Evolutionary conservation across 139 green algal species (phyloP).

Genomic region (Gonium pectorale): DNA sequence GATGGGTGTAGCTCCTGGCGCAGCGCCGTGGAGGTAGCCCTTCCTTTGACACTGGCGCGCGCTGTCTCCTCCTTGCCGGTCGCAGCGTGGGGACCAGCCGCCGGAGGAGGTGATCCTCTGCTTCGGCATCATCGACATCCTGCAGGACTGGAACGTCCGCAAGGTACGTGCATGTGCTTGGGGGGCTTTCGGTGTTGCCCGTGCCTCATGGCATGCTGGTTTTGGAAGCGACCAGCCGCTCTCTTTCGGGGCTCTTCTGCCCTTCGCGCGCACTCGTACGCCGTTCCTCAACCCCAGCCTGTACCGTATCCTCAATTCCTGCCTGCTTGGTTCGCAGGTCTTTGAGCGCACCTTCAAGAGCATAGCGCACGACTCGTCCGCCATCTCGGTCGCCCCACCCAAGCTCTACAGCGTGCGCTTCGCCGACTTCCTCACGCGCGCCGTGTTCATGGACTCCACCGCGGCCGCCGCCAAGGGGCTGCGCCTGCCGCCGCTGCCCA

Average conservation of each 20-base stretch:
- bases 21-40: too few species aligned
- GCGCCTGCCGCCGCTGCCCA: not conserved
- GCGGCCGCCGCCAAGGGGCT: not conserved
- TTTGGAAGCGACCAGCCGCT: too few species aligned
- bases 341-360: constrained; percentile 91
- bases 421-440: constrained; percentile 69
- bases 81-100: not conserved
- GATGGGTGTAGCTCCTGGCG: too few species aligned
- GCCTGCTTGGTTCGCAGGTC: too few species aligned
- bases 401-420: constrained; percentile 84
- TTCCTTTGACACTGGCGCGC: not conserved
- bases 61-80: not conserved
- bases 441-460: constrained; percentile 16
- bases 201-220: too few species aligned
- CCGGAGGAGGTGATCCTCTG: constrained; percentile 85
- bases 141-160: constrained; percentile 72
- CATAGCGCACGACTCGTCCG: constrained; percentile 77
- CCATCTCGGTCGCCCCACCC: constrained; percentile 76
- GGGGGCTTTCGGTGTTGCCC: too few species aligned
- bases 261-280: too few species aligned
- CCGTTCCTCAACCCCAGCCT: too few species aligned
- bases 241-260: too few species aligned
- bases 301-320: too few species aligned
- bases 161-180: constrained; percentile 27
- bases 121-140: constrained; percentile 96